Conservation (phyloP, 208 protist genomes). For the Leishmania major region DNA sequence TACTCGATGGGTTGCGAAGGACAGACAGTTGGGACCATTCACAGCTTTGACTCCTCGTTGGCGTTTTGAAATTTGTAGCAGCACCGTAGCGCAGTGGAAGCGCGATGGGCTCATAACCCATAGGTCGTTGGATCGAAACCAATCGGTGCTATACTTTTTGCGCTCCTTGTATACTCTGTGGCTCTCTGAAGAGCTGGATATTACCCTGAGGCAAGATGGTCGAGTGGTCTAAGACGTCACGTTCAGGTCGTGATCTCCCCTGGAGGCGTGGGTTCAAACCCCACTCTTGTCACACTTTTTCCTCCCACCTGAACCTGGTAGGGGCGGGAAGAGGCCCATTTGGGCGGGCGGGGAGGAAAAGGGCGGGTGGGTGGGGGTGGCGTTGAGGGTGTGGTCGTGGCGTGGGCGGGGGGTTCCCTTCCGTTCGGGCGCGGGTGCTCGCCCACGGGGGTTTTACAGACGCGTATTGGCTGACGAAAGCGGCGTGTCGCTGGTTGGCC, state of each 20-base stretch:
- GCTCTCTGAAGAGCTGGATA: not conserved
- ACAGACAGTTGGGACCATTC: too few relatives aligned
- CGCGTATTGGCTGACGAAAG: not conserved
- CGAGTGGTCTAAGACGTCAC: conserved; percentile 56
- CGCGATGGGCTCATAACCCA: conserved; percentile 95
- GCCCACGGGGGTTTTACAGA: not conserved
- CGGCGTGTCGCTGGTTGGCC: not conserved
- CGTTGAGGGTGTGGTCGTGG: not conserved
- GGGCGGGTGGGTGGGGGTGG: not conserved
- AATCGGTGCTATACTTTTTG: conserved; percentile 90
- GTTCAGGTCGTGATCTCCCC: conserved; percentile 57
- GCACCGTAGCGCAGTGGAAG: conserved; percentile 94
- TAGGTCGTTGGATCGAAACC: conserved; percentile 95
- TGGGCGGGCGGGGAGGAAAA: not conserved
- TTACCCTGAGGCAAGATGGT: conserved; percentile 36
- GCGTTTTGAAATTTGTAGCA: conserved; percentile 7
- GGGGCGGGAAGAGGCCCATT: too few relatives aligned
- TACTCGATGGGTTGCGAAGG: accelerated
- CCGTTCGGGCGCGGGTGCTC: too few relatives aligned
- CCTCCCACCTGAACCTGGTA: accelerated
- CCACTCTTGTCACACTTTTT: conserved; percentile 54
- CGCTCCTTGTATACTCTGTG: not conserved
- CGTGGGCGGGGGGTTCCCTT: too few relatives aligned
- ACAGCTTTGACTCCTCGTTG: not conserved
- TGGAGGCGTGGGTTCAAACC: conserved; percentile 58